Percentiles rank a stretch among this genome's conserved stretches.
Conservation (phyloP, 495 filamentous ascomycete genomes). For the Sabuloglossum arenarium region DNA sequence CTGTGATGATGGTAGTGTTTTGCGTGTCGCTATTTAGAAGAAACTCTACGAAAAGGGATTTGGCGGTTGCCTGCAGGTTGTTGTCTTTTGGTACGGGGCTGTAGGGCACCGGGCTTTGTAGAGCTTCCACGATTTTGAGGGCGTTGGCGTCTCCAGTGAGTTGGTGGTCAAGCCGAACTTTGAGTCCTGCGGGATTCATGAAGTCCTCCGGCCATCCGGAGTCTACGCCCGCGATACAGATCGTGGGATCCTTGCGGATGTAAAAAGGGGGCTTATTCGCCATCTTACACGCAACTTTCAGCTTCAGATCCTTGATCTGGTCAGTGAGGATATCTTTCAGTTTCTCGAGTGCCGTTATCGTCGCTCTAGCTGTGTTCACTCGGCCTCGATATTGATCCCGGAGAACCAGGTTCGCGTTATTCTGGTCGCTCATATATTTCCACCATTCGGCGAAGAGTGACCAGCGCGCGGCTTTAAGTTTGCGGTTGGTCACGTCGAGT, state of each 20-base stretch:
- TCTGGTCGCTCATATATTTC: conserved; percentile 11
- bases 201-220: conserved; percentile 26
- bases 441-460: conserved; percentile 23
- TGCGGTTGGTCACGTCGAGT: neutral
- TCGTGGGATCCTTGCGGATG: conserved; percentile 22
- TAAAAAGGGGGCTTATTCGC: conserved; percentile 9
- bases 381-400: neutral
- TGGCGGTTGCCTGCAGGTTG: too few species aligned
- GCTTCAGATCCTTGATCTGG: too few species aligned
- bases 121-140: too few species aligned
- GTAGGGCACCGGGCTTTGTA: neutral
- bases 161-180: conserved; percentile 17
- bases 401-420: neutral
- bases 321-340: too few species aligned
- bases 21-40: too few species aligned
- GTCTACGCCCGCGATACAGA: conserved; percentile 22
- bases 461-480: conserved; percentile 13
- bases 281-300: neutral
- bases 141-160: too few species aligned
- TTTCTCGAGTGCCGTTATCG: neutral
- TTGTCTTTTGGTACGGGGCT: too few species aligned
- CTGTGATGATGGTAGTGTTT: too few species aligned
- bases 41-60: too few species aligned
- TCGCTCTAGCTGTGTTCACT: neutral
- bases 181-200: conserved; percentile 16